Percentiles rank a stretch among this genome's conserved stretches.
phyloP scores from a whole-genome alignment of 129 eudicot genomes.

The Tagetes erecta region DNA sequence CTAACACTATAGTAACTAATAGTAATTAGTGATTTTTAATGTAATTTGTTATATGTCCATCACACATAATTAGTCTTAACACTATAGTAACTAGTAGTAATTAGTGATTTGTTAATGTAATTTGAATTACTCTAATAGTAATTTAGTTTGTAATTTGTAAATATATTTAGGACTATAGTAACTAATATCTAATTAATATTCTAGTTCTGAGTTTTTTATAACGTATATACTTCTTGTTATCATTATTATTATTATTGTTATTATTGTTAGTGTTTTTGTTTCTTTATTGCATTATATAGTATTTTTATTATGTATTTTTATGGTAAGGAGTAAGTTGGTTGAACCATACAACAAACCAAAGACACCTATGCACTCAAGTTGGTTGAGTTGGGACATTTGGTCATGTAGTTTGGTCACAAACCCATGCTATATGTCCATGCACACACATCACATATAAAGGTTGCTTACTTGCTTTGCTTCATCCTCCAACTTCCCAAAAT shows the following conservation, averaged over 20 bases:
- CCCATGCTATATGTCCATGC: constrained; percentile 28
- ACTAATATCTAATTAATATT: no score
- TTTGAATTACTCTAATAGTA: no score
- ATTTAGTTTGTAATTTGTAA: no score
- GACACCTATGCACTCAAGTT: constrained; percentile 30
- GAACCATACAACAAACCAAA: constrained; percentile 37
- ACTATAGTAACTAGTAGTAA: no score
- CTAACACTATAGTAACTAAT: no score
- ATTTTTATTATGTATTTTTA: background rate
- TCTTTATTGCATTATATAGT: background rate
- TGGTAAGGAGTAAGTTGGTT: constrained; percentile 27
- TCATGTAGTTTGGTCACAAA: constrained; percentile 34
- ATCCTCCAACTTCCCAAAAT: constrained; percentile 23
- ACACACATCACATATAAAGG: constrained; percentile 7
- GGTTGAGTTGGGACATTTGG: constrained; percentile 28
- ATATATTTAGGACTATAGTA: no score
- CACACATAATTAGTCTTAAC: no score
- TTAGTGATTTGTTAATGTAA: no score
- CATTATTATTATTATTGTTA: background rate
- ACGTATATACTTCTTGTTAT: background rate
- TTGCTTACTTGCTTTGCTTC: constrained; percentile 38
- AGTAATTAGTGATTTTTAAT: no score
- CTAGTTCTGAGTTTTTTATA: background rate
- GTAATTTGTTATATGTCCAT: no score
- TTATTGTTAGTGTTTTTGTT: background rate